These are phyloP conservation scores for Euphorbia peplus DNA, from an alignment of 345 rosid genomes.

Conservation along the genomic window DNA sequence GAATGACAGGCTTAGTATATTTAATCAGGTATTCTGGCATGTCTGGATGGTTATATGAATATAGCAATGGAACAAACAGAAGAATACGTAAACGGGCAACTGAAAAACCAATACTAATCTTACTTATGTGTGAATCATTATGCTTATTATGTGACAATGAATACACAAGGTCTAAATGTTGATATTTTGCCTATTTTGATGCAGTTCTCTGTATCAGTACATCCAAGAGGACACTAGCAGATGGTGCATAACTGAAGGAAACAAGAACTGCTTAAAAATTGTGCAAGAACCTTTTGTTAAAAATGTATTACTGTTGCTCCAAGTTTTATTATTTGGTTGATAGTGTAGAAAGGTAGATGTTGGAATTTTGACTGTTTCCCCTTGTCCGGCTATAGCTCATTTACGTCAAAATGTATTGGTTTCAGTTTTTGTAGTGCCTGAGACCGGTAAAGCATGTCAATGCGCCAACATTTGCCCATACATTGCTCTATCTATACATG, in stretches of 20 bases:
- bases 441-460: too few species aligned
- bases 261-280: not conserved
- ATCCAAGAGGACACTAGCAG: constrained; percentile 69
- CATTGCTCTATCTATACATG: too few species aligned
- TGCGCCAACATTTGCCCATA: too few species aligned
- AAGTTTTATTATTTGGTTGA: too few species aligned
- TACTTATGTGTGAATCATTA: not conserved
- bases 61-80: constrained; percentile 96
- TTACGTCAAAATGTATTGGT: too few species aligned
- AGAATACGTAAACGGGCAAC: constrained; percentile 85
- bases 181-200: constrained; percentile 10
- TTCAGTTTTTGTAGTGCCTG: too few species aligned
- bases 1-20: not conserved
- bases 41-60: constrained; percentile 92
- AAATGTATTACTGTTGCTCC: too few species aligned
- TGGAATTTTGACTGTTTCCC: too few species aligned
- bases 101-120: constrained; percentile 59
- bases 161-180: not conserved
- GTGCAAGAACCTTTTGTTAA: not conserved
- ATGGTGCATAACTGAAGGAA: constrained; percentile 35
- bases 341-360: too few species aligned
- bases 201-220: constrained; percentile 94
- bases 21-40: constrained; percentile 64
- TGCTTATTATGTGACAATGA: not conserved
- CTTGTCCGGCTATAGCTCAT: too few species aligned